Base-by-base conservation (phyloP, 2,329 filamentous ascomycete species). In the Pseudogymnoascus sp. region DNA sequence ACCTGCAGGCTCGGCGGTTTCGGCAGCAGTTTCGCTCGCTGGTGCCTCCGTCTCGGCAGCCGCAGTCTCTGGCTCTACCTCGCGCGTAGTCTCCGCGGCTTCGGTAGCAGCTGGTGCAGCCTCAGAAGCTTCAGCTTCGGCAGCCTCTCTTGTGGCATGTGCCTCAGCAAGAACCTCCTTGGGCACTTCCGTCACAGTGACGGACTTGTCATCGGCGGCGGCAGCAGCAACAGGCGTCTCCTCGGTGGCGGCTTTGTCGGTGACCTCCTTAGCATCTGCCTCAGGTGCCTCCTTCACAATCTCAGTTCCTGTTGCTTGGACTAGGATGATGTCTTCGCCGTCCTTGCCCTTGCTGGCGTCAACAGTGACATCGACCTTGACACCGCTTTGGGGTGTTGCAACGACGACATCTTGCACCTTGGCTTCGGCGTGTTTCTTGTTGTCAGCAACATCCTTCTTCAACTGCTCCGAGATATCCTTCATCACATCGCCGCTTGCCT, bases 391-490 rank as follows among this genome's bases (percentile, higher is more conserved):
- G 5, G 50, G 50, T 33, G 50, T 56, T 14, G n/a, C 50, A 18
- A 56, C 28, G 50, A 56, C 28, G 10, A 56, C 28, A 56, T 56
- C 28, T 33, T 11, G 4, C 18, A 16, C n/a, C 25, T 56, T 56
- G 25, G 25, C 25, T 14, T 56, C 50, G 12, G 25, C 50, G 12
- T 56, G 16, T 16, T 50, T 25, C 8, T 33, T 33, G 11, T 56
- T 56, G 5, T 18, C 50, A 6, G 50, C 25, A 33, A 56, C 50
- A 18, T 56, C 50, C 25, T 56, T 50, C 60, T 59, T 56, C 5
- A 56, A 28, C 28, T 69, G 66, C 21, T 67, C 65, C 5, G 64
- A 64, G 50, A 70, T 64, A 47, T 68, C 66, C 14, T 69, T 67
- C 4, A 67, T 64, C 10, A 69, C 50, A 18, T 69, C 67, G 1